Evolutionary conservation across 2,329 filamentous ascomycete species (phyloP), one percentile per base, ranked within the genome.

Genomic region (Monilinia fructicola): DNA sequence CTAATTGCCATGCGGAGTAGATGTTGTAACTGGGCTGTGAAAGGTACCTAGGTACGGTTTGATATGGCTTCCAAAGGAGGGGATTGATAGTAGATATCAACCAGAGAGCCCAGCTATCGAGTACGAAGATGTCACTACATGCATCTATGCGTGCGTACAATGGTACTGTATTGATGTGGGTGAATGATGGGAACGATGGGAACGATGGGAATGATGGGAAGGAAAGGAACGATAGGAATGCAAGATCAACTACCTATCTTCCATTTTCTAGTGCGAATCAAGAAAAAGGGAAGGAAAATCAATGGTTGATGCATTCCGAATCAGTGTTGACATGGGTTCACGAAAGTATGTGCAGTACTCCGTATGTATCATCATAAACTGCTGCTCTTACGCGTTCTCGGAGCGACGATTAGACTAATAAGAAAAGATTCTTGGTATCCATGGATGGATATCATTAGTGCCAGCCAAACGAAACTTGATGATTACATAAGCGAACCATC

Each of bases 81-180:
- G 14, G 16, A 21, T 35, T 35, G 31, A 35, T 7, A 35, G 31
- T 35, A 16, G 42, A 16, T 14, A 23, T 21, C 9, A 14, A 40
- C 2, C 31, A 40, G 21, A 21, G 31, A 23, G 42, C 12, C 21
- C 16, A 21, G 42, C 16, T 50, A 38, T 48, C 42, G 28, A 60
- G 23, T 21, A 38, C 44, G 12, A 18, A 60, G 56, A 60, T 60
- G 56, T 60, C 28, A 60, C 56, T 50, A 60, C 44, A 60, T 60
- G 9, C 31, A 35, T 35, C 42, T 48, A 26, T 35, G 11, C 23
- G 23, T 46, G 16, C 16, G 40, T 42, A 14, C 11, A 12, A 12
- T 14, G 4, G 40, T 31, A 31, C 40, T 12, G 28, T 14, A 16
- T 16, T 44, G 42, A 44, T n/a, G n/a, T n/a, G n/a, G 55, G 55